Evolutionary conservation across 176 grass and related monocot genomes (phyloP), one percentile per base, ranked within the genome.

Genomic region (Avena atlantica): DNA sequence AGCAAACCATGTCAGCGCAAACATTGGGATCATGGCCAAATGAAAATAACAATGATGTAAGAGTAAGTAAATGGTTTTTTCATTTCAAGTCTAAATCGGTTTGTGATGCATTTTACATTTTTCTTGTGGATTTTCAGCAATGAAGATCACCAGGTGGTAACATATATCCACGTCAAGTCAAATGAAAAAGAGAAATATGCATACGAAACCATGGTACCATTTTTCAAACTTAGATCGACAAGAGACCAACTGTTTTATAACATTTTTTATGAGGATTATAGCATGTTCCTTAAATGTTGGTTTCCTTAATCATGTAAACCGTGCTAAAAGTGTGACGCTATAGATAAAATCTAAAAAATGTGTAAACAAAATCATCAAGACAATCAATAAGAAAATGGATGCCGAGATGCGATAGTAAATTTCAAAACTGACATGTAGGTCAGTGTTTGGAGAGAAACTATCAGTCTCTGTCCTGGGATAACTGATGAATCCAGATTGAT

Each of bases 391-490:
- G 19, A 70, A 84, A 13, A 31, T 81, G 47, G 76, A 67, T 36
- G 29, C 71, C 53, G 81, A 91, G 68, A 64, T 2, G 21, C 24
- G 15, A 29, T 42, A 75, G 66, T 51, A 78, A 84, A 86, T 70
- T 56, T 79, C 44, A 75, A 74, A 89, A 95, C 93, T 84, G 37
- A 95, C 96, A 88, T 93, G 84, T 66, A 98, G 79, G 53, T 98
- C 93, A 79, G 92, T 95, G 82, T 98, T 98, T 53, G 85, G 91
- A 78, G 93, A 98, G 92, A 98, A 95, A 76, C 81, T 93, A 86
- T 98, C 96, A 49, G 93, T 98, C 86, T 98, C 93, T 51, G 93
- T 98, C 88, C 96, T 93, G 34, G 96, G 96, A 92, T 98, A 98
- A 90, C 96, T 98, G 79, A 98, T 89, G 89, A 95, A 94, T 86